Conservation (phyloP, 768 basidiomycete genomes). For the Podaxis sp. region DNA sequence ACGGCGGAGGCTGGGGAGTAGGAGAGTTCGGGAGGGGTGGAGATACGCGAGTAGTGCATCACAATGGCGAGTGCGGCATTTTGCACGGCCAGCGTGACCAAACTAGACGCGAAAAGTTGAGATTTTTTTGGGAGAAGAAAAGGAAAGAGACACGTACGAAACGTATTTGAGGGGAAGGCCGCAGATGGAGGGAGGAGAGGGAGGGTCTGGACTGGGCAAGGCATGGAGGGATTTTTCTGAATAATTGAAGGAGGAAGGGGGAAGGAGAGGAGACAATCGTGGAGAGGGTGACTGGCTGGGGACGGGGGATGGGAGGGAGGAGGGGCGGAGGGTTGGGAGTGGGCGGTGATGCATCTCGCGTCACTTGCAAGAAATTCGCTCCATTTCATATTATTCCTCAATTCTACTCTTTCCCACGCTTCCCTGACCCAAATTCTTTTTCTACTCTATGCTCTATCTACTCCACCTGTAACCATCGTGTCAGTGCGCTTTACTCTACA, state of each 20-base stretch:
- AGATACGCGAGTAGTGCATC: constrained; percentile 98
- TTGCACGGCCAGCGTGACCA: constrained; percentile 88
- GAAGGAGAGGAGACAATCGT: constrained; percentile 47
- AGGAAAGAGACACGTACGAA: constrained; percentile 47
- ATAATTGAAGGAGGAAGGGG: constrained; percentile 39
- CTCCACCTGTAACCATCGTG: not conserved
- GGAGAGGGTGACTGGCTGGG: constrained; percentile 31
- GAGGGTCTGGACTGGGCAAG: constrained; percentile 26
- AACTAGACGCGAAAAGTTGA: constrained; percentile 30
- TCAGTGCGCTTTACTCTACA: too few species aligned
- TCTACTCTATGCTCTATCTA: not conserved
- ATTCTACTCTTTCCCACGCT: constrained; percentile 2
- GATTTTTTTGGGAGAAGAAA: not conserved
- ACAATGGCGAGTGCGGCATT: constrained; percentile 95
- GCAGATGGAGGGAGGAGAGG: constrained; percentile 47
- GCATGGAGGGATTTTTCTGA: constrained; percentile 32
- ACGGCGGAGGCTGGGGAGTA: constrained; percentile 96
- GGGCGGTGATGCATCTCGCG: constrained; percentile 55
- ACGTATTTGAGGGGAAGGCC: constrained; percentile 79
- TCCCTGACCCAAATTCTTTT: not conserved
- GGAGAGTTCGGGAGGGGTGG: constrained; percentile 66
- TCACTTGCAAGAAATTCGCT: not conserved
- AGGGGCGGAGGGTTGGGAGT: constrained; percentile 49
- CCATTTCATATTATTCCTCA: not conserved
- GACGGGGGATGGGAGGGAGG: constrained; percentile 32